Conservation (phyloP, 1,284 basidiomycete genomes). For the Somion occarium region DNA sequence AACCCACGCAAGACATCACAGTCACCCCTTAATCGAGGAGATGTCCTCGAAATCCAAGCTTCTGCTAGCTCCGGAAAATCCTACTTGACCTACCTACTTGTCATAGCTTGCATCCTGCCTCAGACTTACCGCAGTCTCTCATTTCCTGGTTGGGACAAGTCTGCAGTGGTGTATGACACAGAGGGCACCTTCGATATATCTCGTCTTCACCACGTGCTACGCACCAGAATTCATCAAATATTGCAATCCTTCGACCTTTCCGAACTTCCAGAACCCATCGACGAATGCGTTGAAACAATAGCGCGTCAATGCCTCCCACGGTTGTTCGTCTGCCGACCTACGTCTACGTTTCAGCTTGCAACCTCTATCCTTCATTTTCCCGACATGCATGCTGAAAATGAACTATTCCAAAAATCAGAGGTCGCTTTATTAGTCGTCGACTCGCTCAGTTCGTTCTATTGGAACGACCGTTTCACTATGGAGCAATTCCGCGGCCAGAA, state of each 20-base stretch:
- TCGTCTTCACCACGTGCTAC: slow-evolving; percentile 50
- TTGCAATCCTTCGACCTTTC: slow-evolving; percentile 3
- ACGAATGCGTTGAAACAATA: slow-evolving; percentile 17
- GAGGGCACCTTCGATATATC: slow-evolving; percentile 57
- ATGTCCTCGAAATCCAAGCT: slow-evolving; percentile 74
- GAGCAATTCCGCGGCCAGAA: slow-evolving; percentile 43
- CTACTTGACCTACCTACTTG: slow-evolving; percentile 61
- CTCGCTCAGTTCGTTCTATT: slow-evolving; percentile 72
- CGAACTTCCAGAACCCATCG: background rate
- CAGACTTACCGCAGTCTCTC: slow-evolving; percentile 20
- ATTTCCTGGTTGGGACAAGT: slow-evolving; percentile 55
- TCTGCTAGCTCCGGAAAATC: slow-evolving; percentile 71
- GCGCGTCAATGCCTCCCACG: slow-evolving; percentile 42
- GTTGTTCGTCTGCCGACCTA: slow-evolving; percentile 64
- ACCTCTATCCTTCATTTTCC: slow-evolving; percentile 58
- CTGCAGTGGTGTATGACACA: slow-evolving; percentile 64
- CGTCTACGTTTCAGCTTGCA: slow-evolving; percentile 62
- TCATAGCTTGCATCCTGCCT: slow-evolving; percentile 60
- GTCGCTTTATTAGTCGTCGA: slow-evolving; percentile 68
- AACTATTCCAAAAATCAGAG: slow-evolving; percentile 40
- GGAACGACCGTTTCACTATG: slow-evolving; percentile 62
- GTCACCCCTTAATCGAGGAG: slow-evolving; percentile 44
- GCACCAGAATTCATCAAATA: slow-evolving; percentile 28
- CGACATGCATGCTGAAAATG: slow-evolving; percentile 43
- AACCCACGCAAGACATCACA: slow-evolving; percentile 19